Percentiles rank a stretch among this genome's conserved stretches.
phyloP scores from a whole-genome alignment of 441 rosid genomes.

The Erysimum pusillum region DNA sequence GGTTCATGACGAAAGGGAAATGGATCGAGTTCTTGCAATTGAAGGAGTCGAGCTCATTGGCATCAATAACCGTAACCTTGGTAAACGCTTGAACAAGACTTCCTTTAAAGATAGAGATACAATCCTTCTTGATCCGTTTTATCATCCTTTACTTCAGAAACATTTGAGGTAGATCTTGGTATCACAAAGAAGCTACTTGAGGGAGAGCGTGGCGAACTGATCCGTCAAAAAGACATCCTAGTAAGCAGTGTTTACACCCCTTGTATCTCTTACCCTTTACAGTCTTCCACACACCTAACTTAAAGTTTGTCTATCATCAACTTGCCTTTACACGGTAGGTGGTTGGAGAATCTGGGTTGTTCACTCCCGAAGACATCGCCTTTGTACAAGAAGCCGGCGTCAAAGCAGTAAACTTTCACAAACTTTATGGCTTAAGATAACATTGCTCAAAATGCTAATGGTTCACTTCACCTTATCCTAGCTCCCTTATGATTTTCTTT shows the following conservation, averaged over 20 bases:
- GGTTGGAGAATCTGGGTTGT: conserved; percentile 94
- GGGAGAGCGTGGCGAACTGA: conserved; percentile 79
- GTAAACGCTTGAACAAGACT: conserved; percentile 50
- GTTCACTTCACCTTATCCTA: background rate
- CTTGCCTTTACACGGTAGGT: conserved; percentile 55
- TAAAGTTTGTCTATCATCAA: background rate
- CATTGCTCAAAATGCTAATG: conserved; percentile 16
- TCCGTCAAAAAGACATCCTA: conserved; percentile 76
- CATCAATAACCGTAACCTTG: conserved; percentile 89
- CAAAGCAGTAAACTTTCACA: conserved; percentile 70
- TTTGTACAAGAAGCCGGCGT: conserved; percentile 94
- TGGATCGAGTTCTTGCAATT: conserved; percentile 96
- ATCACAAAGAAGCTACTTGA: conserved; percentile 89
- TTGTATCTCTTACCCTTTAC: conserved; percentile 5
- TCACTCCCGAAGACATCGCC: conserved; percentile 81
- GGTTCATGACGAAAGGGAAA: conserved; percentile 96
- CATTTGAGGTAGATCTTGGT: conserved; percentile 86
- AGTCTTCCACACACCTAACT: conserved; percentile 4
- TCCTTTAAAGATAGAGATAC: conserved; percentile 7
- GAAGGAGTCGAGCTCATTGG: conserved; percentile 90
- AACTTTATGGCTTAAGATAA: background rate
- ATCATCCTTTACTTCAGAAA: conserved; percentile 54
- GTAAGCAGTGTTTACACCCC: conserved; percentile 54
- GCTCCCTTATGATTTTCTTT: conserved; percentile 1
- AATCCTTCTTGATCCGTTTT: conserved; percentile 29